Evolutionary conservation across 2,329 filamentous ascomycete species (phyloP), one percentile per base, ranked within the genome.

Genomic region (Aspergillus sclerotialis): DNA sequence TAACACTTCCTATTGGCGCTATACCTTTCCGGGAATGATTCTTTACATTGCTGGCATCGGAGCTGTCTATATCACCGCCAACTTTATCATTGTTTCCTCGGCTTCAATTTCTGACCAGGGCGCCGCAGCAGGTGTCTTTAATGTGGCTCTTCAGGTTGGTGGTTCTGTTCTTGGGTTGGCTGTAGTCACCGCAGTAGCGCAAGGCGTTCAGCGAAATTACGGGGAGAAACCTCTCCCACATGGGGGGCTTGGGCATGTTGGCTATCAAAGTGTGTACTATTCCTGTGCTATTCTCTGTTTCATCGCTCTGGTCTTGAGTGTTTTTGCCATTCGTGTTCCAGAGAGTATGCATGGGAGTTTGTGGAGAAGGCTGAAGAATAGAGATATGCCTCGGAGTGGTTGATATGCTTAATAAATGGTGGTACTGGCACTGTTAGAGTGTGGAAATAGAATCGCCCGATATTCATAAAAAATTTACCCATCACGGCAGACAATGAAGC

Each of bases 31-130:
- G 5, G 28, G 28, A 6, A 30, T 30, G 28, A 30, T 30, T 13
- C 28, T 30, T 5, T 30, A 30, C 10, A 30, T 30, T 13, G 28
- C 28, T 7, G 28, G 28, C 7, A 30, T 30, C 6, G 28, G 28
- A 30, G 21, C 28, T 11, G 28, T 30, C 7, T 30, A 30, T 9
- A 18, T 30, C 5, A 18, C 21, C 9, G 28, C 11, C 7, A 30
- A 30, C 10, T 16, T 30, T 5, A 30, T 18, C 4, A 18, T 30
- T 6, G 11, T 30, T 9, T 16, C 10, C 4, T 13, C 28, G 2
- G 28, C 28, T 4, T 18, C 18, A 18, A 18, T 18, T 7, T 16
- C 12, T 4, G 16, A 30, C 6, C 16, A 30, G 16, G 28, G 28
- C 3, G 21, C 28, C 14, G 11, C 14, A 4, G 18, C 28, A 7